A percentile compares a stretch with the other conserved stretches of the same genome.
Evolutionary conservation across 2,329 filamentous ascomycete species (phyloP).

Genomic region (Stromatinia cepivora): DNA sequence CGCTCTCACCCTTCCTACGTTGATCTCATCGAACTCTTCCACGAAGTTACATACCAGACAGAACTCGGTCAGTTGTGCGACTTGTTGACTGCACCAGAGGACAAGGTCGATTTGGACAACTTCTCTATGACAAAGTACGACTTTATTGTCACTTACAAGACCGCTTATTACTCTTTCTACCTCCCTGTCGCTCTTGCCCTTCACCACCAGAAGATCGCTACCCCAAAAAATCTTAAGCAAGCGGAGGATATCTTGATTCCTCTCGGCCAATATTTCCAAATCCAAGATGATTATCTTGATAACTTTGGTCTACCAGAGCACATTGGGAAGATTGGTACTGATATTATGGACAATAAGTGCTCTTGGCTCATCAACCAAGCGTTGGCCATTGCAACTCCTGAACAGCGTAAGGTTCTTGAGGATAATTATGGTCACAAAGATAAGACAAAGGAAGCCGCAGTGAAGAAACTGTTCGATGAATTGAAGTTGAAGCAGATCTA

Average conservation of each 20-base stretch:
- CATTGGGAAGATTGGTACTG: slow-evolving; percentile 98
- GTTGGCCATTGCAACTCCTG: slow-evolving; percentile 72
- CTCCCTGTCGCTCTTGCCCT: slow-evolving; percentile 91
- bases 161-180: slow-evolving; percentile 99
- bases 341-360: slow-evolving; percentile 99
- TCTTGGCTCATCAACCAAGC: slow-evolving; percentile 98
- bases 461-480: slow-evolving; percentile 89
- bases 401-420: slow-evolving; percentile 85
- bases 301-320: slow-evolving; percentile 90
- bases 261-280: slow-evolving; percentile 98
- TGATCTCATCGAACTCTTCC: slow-evolving; percentile 93
- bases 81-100: slow-evolving; percentile 92
- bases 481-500: slow-evolving; percentile 81
- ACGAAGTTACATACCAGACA: slow-evolving; percentile 90
- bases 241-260: slow-evolving; percentile 92
- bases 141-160: slow-evolving; percentile 99
- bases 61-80: slow-evolving; percentile 95
- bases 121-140: slow-evolving; percentile 94
- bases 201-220: slow-evolving; percentile 80
- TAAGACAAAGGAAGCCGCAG: slow-evolving; percentile 72
- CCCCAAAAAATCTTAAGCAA: slow-evolving; percentile 83
- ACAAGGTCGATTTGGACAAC: slow-evolving; percentile 88
- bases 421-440: slow-evolving; percentile 95
- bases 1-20: slow-evolving; percentile 82
- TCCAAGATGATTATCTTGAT: slow-evolving; percentile 98